Evolutionary conservation across 1,139 yeast genomes (phyloP).

Genomic region (Debaryomycetaceae sp.): DNA sequence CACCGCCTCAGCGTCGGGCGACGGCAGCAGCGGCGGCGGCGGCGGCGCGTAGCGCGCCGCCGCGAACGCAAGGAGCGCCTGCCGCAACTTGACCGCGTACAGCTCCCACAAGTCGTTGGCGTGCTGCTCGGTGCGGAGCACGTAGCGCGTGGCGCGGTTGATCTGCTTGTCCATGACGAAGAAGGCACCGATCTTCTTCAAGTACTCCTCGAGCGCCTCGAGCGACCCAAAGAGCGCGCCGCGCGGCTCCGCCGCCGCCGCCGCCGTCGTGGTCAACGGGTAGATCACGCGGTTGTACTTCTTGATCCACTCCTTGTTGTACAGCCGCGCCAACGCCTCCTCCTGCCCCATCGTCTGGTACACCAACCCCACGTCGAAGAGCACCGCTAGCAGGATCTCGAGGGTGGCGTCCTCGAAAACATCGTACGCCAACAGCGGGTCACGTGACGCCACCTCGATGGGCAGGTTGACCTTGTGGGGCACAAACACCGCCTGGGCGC

Average conservation of each 20-base stretch:
- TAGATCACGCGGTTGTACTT: conserved; percentile 71
- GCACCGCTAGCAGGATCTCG: conserved; percentile 57
- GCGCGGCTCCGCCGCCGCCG: background rate
- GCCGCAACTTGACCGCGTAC: conserved; percentile 53
- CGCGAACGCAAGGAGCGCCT: conserved; percentile 39
- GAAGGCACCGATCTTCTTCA: conserved; percentile 69
- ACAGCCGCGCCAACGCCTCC: conserved; percentile 55
- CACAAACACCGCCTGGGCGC: conserved; percentile 34
- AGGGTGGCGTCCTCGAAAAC: conserved; percentile 43
- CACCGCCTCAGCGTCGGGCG: conserved; percentile 16
- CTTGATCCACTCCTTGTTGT: conserved; percentile 68
- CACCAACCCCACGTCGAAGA: conserved; percentile 81
- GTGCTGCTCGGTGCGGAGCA: conserved; percentile 49
- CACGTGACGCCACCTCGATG: conserved; percentile 71
- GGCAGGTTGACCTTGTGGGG: conserved; percentile 79
- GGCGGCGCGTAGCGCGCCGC: conserved; percentile 52
- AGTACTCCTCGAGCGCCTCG: conserved; percentile 48
- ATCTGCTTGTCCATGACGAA: conserved; percentile 71
- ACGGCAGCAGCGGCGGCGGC: conserved; percentile 31
- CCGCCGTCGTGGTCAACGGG: conserved; percentile 45
- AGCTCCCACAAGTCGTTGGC: conserved; percentile 80
- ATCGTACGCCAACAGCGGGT: conserved; percentile 43
- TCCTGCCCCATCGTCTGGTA: conserved; percentile 69
- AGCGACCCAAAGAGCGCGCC: conserved; percentile 5
- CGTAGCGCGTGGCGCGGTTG: conserved; percentile 51